phyloP scores from a whole-genome alignment of 805 yeast species.

The Ogataea ganodermae region DNA sequence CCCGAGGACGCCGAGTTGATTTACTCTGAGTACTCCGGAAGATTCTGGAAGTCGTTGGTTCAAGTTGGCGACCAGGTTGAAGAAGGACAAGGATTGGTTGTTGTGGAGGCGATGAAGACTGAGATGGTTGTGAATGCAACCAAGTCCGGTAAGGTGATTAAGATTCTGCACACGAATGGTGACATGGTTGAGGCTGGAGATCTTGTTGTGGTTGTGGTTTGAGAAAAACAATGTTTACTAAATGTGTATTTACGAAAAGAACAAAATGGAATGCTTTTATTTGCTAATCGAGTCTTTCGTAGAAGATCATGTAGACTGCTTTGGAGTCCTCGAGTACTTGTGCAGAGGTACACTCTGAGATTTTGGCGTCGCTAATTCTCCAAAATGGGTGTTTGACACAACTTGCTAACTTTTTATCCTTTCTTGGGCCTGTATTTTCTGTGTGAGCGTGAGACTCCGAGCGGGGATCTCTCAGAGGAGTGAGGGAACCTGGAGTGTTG shows the following conservation, averaged over 20 bases:
- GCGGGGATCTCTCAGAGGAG: constrained; percentile 4
- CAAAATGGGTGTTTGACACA: constrained; percentile 67
- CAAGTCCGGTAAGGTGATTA: constrained; percentile 66
- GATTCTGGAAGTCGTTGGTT: constrained; percentile 93
- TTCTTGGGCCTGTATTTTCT: neutral
- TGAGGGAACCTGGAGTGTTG: constrained; percentile 2
- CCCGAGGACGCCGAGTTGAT: constrained; percentile 81
- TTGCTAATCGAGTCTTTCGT: constrained; percentile 54
- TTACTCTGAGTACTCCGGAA: constrained; percentile 94
- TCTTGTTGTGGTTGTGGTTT: constrained; percentile 78
- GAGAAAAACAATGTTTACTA: constrained; percentile 10
- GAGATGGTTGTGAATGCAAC: constrained; percentile 89
- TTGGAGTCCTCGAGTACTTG: constrained; percentile 68
- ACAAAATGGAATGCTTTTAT: neutral
- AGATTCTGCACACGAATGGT: constrained; percentile 79
- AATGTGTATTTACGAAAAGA: neutral
- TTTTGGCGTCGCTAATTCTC: constrained; percentile 79
- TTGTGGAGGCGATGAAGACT: constrained; percentile 98
- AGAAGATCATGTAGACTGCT: constrained; percentile 85
- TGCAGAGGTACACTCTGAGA: constrained; percentile 57
- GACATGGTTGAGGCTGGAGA: constrained; percentile 98
- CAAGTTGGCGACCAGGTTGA: constrained; percentile 73
- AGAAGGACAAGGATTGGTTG: constrained; percentile 77
- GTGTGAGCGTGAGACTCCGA: neutral
- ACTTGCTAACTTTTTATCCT: constrained; percentile 53